Percentiles rank a stretch among this genome's conserved stretches.
phyloP scores from a whole-genome alignment of 495 filamentous ascomycete species.

The Amphirosellinia nigrospora region DNA sequence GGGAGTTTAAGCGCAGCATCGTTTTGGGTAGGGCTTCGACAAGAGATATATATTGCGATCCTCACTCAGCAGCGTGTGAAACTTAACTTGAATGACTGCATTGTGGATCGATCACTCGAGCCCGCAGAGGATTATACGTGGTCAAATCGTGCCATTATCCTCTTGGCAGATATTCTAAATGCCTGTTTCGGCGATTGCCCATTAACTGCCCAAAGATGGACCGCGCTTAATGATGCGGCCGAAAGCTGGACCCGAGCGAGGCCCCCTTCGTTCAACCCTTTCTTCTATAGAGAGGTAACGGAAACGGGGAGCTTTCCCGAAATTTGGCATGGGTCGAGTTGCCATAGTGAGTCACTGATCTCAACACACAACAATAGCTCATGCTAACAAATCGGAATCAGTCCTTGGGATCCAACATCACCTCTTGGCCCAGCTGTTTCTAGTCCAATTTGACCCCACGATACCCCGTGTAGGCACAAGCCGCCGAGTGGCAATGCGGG shows the following conservation, averaged over 20 bases:
- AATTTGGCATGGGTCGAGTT: conserved; percentile 54
- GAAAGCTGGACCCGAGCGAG: conserved; percentile 42
- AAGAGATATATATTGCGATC: conserved; percentile 63
- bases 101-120: conserved; percentile 51
- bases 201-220: conserved; percentile 39
- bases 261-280: conserved; percentile 47
- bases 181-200: conserved; percentile 52
- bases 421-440: conserved; percentile 58
- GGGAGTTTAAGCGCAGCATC: conserved; percentile 55
- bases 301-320: conserved; percentile 47
- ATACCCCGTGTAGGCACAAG: conserved; percentile 43
- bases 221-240: conserved; percentile 39
- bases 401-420: conserved; percentile 62
- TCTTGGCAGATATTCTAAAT: conserved; percentile 60
- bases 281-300: conserved; percentile 39
- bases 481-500: conserved; percentile 37
- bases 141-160: conserved; percentile 60
- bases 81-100: conserved; percentile 46
- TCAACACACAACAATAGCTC: neutral
- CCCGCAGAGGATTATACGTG: conserved; percentile 54
- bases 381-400: conserved; percentile 28
- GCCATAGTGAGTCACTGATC: conserved; percentile 48
- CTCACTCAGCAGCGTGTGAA: conserved; percentile 54
- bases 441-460: conserved; percentile 50
- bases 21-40: conserved; percentile 64